phyloP scores from a whole-genome alignment of 1,284 basidiomycete genomes.

The Trichosporon faecale region DNA sequence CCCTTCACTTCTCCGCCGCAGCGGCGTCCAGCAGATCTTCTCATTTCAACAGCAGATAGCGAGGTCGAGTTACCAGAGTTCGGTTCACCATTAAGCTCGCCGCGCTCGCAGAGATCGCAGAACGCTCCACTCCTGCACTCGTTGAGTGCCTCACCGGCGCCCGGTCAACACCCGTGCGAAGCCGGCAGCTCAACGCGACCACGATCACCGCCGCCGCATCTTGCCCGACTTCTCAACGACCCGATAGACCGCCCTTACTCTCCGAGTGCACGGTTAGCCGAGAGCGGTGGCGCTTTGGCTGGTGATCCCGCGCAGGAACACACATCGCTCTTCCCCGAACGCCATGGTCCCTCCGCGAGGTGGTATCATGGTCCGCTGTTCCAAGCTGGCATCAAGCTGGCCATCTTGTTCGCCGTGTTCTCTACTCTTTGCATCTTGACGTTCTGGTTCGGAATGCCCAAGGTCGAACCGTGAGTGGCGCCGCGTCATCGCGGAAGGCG shows the following conservation, averaged over 20 bases:
- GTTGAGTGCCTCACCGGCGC: background rate
- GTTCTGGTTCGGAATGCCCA: conserved; percentile 74
- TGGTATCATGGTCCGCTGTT: conserved; percentile 60
- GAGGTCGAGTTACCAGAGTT: conserved; percentile 3
- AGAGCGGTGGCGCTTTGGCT: conserved; percentile 1
- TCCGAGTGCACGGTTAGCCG: conserved; percentile 6
- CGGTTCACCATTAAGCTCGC: background rate
- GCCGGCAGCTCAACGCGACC: background rate
- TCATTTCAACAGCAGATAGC: background rate
- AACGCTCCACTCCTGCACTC: background rate
- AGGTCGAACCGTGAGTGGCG: conserved; percentile 67
- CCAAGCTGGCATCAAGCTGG: conserved; percentile 77
- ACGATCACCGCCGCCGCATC: background rate
- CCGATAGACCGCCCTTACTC: conserved; percentile 4
- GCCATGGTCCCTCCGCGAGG: conserved; percentile 20
- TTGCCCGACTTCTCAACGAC: conserved; percentile 1
- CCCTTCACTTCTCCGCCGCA: conserved; percentile 4
- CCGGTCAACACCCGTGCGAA: conserved; percentile 3
- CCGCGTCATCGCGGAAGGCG: background rate
- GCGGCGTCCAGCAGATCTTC: background rate
- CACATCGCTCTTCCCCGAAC: conserved; percentile 8
- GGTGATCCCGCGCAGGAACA: background rate
- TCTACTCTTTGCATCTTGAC: conserved; percentile 67
- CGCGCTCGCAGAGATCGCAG: background rate
- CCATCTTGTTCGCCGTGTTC: conserved; percentile 68